Evolutionary conservation across 805 yeast species (phyloP), one percentile per base, ranked within the genome.

Genomic region (Starmerella davenportii): DNA sequence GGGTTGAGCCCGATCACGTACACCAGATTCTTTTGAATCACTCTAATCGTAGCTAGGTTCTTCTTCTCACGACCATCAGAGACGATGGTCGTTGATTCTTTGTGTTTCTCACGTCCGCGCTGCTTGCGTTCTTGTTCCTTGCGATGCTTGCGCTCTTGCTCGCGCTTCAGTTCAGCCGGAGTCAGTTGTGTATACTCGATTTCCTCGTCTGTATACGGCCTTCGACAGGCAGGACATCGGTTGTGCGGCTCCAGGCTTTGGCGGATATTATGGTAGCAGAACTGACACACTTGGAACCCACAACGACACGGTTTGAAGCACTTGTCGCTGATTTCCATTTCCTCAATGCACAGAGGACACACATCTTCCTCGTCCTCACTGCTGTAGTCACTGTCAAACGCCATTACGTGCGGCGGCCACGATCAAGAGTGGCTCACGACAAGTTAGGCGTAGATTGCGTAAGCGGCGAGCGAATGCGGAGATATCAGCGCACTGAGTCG

Each of bases 281-380:
- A 90, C 66, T 87, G 96, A 59, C 99, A 90, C 42, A 90, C 80
- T 58, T 92, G 95, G 54, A 90, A 90, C 16, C 99, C 99, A 63
- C 99, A 90, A 1, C 96, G 96, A 65, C 99, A 90, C n/a, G 99
- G 99, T 58, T 79, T 82, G 67, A 90, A 90, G 62, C 84, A 81
- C 54, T 79, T 82, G 60, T 90, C 98, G 15, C 93, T 79, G 35
- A 87, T 74, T 59, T 90, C 99, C 84, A 90, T 76, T 57, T 90
- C 95, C 61, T 90, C 99, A 54, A 85, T 87, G 64, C 99, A 90
- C 46, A 90, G 70, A 40, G 98, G 98, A 62, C 77, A 76, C 48
- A 68, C 65, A 47, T 79, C 92, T 49, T 76, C 87, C 50, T 79
- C 90, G 42, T 76, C 84, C 50, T 79, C 93, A 31, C 81, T 73